Evolutionary conservation across 73 alveolate genomes (phyloP), one percentile per base, ranked within the genome.

Genomic region (Effrenium voratum): DNA sequence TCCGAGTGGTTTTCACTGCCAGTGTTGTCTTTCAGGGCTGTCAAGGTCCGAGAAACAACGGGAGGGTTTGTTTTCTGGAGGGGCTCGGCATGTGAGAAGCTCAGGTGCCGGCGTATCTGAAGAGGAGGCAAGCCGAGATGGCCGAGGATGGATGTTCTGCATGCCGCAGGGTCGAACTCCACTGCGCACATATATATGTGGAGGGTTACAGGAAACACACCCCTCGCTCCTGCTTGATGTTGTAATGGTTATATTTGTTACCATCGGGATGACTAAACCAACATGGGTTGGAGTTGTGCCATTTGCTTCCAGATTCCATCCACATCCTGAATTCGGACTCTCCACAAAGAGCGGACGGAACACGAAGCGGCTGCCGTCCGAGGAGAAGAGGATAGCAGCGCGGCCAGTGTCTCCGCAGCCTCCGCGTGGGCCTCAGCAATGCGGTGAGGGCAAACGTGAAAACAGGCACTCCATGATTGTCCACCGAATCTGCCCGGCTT

Each of bases 361-460:
- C n/a, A n/a, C n/a, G n/a, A n/a, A n/a, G n/a, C n/a, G n/a, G n/a
- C n/a, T 36, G 57, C n/a, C 26, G 57, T 0, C n/a, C 55, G 16
- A 88, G 95, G 97, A 90, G 97, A 90, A 90, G 87, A 45, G 97
- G 22, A 36, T 55, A 41, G 86, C 87, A 24, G 97, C 97, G 22
- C 97, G 97, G 12, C 97, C 97, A 28, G 46, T 90, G 28, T 90
- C 97, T 45, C 97, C 97, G 2, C 97, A 90, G 87, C 97, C 97
- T 19, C 97, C 97, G 97, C 87, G 19, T 16, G 55, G 47, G 73
- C 41, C 97, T 90, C 32, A 30, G 81, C 63, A 3, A 15, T 52
- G 26, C 8, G 63, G 8, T 52, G 63, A 12, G 63, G 63, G n/a
- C n/a, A n/a, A n/a, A n/a, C n/a, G n/a, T n/a, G n/a, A n/a, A n/a